Evolutionary conservation across 1,284 basidiomycete species (phyloP).

Genomic region (Anthracocystis setariae): DNA sequence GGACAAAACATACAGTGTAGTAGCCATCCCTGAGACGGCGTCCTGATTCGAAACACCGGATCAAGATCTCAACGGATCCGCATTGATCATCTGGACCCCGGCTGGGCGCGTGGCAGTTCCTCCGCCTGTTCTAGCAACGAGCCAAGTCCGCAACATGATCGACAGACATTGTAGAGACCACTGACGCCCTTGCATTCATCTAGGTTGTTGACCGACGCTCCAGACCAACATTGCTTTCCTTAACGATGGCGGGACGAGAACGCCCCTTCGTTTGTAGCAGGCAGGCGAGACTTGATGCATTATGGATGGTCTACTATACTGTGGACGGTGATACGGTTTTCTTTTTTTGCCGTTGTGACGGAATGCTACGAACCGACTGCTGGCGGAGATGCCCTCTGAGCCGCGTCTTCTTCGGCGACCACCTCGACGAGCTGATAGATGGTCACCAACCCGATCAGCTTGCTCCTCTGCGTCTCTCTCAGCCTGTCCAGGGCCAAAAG

Average conservation of each 20-base stretch:
- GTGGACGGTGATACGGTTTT: too few species aligned
- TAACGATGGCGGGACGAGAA: background rate
- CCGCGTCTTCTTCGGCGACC: background rate
- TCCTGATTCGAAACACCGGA: background rate
- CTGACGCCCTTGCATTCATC: too few species aligned
- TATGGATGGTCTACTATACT: too few species aligned
- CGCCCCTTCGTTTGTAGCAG: too few species aligned
- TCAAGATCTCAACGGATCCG: background rate
- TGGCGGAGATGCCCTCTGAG: background rate
- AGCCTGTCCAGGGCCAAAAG: constrained; percentile 32
- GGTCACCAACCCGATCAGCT: constrained; percentile 25
- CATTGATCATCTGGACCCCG: too few species aligned
- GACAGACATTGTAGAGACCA: too few species aligned
- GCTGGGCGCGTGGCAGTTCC: too few species aligned
- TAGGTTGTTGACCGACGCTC: background rate
- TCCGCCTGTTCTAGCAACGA: too few species aligned
- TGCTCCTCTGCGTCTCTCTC: constrained; percentile 24
- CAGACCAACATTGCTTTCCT: background rate
- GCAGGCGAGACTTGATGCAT: too few species aligned
- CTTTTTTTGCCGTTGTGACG: too few species aligned
- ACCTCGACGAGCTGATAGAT: constrained; percentile 42
- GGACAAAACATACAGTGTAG: background rate
- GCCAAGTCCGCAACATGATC: too few species aligned
- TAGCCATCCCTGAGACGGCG: background rate
- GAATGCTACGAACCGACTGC: background rate